These are phyloP conservation scores for Aspergillus viridinutans DNA, from an alignment of 2,329 filamentous ascomycete species.

Conservation along the genomic window DNA sequence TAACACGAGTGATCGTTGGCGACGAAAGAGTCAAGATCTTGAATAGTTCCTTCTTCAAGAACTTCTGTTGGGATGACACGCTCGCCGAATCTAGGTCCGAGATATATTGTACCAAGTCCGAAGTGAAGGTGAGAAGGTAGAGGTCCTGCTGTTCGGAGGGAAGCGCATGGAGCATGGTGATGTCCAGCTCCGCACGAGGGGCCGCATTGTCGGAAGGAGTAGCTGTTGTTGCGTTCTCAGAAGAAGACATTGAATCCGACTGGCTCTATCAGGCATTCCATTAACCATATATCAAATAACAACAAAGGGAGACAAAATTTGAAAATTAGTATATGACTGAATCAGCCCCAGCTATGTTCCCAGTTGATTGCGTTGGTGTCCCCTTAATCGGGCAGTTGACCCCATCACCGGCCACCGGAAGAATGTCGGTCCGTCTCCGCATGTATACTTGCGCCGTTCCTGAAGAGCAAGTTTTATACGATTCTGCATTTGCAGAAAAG, in stretches of 20 bases:
- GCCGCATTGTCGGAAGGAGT: conserved; percentile 33
- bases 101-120: conserved; percentile 77
- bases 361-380: not conserved
- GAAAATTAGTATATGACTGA: not conserved
- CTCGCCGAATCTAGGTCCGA: conserved; percentile 66
- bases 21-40: conserved; percentile 81
- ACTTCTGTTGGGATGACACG: conserved; percentile 82
- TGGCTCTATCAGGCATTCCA: conserved; percentile 8
- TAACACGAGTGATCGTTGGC: conserved; percentile 79
- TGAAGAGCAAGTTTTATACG: not conserved
- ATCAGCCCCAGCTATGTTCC: conserved; percentile 1
- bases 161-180: conserved; percentile 81
- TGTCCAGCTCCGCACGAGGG: conserved; percentile 65
- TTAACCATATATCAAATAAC: conserved; percentile 4
- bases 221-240: conserved; percentile 29
- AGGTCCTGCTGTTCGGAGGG: conserved; percentile 94
- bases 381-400: conserved; percentile 17
- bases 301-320: not conserved
- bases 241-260: conserved; percentile 35
- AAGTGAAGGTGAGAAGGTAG: conserved; percentile 84
- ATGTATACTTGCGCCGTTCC: conserved; percentile 13
- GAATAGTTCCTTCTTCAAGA: conserved; percentile 89
- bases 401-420: conserved; percentile 21
- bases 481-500: not conserved
- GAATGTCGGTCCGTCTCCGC: conserved; percentile 25